Base-by-base conservation (phyloP, 2,329 filamentous ascomycete species). In the Trichoderma pleuroti region DNA sequence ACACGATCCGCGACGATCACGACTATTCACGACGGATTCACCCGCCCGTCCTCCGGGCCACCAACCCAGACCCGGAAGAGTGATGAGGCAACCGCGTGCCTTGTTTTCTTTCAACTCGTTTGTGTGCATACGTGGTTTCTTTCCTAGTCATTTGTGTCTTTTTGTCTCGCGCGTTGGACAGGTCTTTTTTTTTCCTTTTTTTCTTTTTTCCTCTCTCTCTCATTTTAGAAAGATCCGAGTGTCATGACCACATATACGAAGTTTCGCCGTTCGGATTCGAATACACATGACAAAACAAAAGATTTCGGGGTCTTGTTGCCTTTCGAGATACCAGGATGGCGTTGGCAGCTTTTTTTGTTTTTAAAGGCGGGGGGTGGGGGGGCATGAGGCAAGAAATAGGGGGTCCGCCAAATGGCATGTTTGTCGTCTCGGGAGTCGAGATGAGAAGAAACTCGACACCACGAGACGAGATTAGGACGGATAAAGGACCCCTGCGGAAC, bases 11-110 rank as follows among this genome's bases (percentile, higher is more conserved):
- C 70, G 89, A 91, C 76, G 87, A 91, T 72, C 87, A 89, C 71
- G 89, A 91, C 74, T 91, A 91, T 76, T 90, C 88, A 49, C 82
- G 89, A 73, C 83, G 84, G 74, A 88, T 91, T 16, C 86, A 86
- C 63, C 81, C 84, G 56, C 84, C 85, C 75, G 87, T 90, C 9
- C 82, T 91, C n/a, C 84, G 88, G 73, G 88, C 88, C 10, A 88
- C 83, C 34, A 91, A 91, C 75, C 88, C 89, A 4, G 88, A 91
- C 74, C 86, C 86, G 1, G 79, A 76, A 46, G 60, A 70, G 3
- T 30, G 30, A 24, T 72, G 32, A 56, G 28, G 39, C 26, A 18
- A 26, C 12, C 28, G 21, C 24, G 1, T 52, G 32, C 9, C 10
- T 28, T 5, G 32, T 34, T 68, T 16, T 11, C 59, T 30, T 42